Base-by-base conservation (phyloP, 768 basidiomycete genomes). In the Asterophora parasitica region DNA sequence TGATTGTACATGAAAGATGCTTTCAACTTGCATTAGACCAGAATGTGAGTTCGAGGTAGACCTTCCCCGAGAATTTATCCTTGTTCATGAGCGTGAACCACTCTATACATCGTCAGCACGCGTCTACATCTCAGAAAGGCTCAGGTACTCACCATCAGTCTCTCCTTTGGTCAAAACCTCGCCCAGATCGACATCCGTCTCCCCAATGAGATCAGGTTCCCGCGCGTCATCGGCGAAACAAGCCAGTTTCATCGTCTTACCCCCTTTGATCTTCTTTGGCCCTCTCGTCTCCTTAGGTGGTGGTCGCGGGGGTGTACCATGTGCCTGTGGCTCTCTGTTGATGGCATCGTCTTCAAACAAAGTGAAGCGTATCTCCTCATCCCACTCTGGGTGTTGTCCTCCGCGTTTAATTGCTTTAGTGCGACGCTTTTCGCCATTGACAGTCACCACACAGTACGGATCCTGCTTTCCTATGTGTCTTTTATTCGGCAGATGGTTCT, bases 341-440 rank as follows among this genome's bases (percentile, higher is more conserved):
- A 65, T n/a, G 73, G 70, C 20, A 54, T 76, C 79, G 26, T 92
- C 91, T 61, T 97, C 94, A 54, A 75, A 79, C 37, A 99, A 72
- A 19, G 85, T 83, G 67, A 97, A 98, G 35, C 96, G 85, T 60
- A 98, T 74, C 68, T 99, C 96, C 59, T 96, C 93, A 62, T 99
- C 96, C 94, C 96, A 99, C 68, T 92, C 92, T 4, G 96, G 96
- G 65, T 96, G 93, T 64, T 99, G 96, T 13, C 96, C 96, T 42
- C 96, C 96, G 26, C 92, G 85, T 63, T 90, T 94, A 64, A 97
- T 86, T n/a, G 92, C 83, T 64, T 87, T 91, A 4, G 95, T 98
- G 43, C 89, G 78, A 49, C 84, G 81, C 60, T 84, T 93, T 65
- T 93, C 85, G 42, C 83, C 82, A 61, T 90, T 86, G 44, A 93